phyloP scores from a whole-genome alignment of 768 basidiomycete genomes.

The Boletus reticulatus region DNA sequence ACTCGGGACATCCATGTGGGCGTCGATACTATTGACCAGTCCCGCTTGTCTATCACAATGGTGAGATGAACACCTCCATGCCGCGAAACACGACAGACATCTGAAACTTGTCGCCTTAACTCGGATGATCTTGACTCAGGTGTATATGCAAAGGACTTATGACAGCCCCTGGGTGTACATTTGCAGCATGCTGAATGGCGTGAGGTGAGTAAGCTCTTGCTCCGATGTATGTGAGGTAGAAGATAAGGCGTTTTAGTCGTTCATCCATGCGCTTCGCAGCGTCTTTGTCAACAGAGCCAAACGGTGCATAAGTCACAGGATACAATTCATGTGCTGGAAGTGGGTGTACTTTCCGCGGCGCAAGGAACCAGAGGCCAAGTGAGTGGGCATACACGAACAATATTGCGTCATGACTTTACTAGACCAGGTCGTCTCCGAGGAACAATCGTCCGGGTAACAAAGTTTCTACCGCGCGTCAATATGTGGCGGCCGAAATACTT shows the following conservation, averaged over 20 bases:
- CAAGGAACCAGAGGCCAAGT: background rate
- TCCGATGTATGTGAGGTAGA: background rate
- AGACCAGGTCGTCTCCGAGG: background rate
- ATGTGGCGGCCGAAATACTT: too few species aligned
- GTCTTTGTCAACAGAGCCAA: conserved; percentile 21
- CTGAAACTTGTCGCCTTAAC: too few species aligned
- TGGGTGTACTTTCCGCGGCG: too few species aligned
- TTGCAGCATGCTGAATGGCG: conserved; percentile 83
- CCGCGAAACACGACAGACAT: too few species aligned
- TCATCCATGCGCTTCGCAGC: conserved; percentile 2
- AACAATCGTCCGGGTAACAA: background rate
- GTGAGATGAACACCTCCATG: too few species aligned
- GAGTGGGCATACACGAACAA: background rate
- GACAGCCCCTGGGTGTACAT: conserved; percentile 88
- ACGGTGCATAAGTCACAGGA: conserved; percentile 11
- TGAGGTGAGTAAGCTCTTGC: conserved; percentile 45
- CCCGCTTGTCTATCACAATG: too few species aligned
- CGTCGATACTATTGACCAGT: too few species aligned
- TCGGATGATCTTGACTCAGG: too few species aligned
- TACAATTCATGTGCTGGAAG: too few species aligned
- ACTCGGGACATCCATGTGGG: too few species aligned
- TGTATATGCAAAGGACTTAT: conserved; percentile 35
- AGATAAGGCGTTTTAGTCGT: background rate
- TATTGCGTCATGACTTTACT: background rate
- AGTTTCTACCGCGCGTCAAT: too few species aligned